These are phyloP conservation scores for Lavandula angustifolia DNA, from an alignment of 257 asterid species.

Conservation along the genomic window DNA sequence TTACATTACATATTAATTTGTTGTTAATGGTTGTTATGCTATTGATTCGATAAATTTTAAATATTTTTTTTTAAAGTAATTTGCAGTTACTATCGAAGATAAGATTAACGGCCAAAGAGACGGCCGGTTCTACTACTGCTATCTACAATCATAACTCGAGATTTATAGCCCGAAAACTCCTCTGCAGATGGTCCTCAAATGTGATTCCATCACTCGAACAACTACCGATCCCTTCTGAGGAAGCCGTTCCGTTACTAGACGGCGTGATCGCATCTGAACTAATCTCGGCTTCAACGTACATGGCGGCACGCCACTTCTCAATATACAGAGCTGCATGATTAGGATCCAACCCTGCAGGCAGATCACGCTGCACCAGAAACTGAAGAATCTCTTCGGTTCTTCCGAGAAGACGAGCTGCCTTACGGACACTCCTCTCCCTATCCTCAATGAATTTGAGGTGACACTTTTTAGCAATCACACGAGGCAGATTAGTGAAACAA, in stretches of 20 bases:
- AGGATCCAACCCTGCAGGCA: conserved; percentile 15
- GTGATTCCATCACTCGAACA: not conserved
- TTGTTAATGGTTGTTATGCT: too few relatives aligned
- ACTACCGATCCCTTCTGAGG: not conserved
- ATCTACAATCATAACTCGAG: not conserved
- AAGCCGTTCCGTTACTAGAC: not conserved
- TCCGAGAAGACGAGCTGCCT: conserved; percentile 44
- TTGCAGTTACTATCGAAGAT: too few relatives aligned
- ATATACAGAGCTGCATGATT: conserved; percentile 29
- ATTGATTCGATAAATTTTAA: too few relatives aligned
- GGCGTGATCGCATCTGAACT: not conserved
- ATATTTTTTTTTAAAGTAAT: too few relatives aligned
- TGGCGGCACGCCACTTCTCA: conserved; percentile 38
- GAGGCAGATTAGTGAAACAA: conserved; percentile 35
- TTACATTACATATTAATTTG: too few relatives aligned
- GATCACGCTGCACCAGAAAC: conserved; percentile 33
- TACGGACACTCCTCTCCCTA: conserved; percentile 38
- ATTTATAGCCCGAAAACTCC: not conserved
- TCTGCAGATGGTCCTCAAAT: not conserved
- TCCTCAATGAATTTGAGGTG: conserved; percentile 37
- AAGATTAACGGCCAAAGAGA: too few relatives aligned
- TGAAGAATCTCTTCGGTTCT: conserved; percentile 41
- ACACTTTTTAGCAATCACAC: conserved; percentile 40
- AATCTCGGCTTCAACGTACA: not conserved
- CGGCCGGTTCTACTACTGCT: not conserved